Conservation (phyloP, 257 asterid species). For the Solanum verrucosum region DNA sequence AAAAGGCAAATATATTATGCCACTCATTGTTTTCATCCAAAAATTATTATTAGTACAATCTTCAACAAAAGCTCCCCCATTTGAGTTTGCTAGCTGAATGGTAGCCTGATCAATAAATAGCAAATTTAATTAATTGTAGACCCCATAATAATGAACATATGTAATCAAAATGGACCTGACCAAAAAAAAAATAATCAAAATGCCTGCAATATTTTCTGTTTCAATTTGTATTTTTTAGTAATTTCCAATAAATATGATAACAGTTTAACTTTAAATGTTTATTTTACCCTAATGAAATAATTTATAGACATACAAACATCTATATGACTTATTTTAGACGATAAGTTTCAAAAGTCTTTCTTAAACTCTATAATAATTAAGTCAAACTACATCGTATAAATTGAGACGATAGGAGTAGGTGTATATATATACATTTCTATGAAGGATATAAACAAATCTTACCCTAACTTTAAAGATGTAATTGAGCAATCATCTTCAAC, state of each 20-base stretch:
- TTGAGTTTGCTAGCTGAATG: slow-evolving; percentile 9
- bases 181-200: background rate
- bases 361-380: too few relatives aligned
- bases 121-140: background rate
- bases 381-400: too few relatives aligned
- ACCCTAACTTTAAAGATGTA: slow-evolving; percentile 35
- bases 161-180: background rate
- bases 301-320: background rate
- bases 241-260: too few relatives aligned
- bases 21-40: background rate
- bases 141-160: background rate
- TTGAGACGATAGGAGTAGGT: background rate
- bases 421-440: background rate
- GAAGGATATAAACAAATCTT: background rate
- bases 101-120: slow-evolving; percentile 1
- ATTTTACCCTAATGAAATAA: background rate
- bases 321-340: too few relatives aligned
- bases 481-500: slow-evolving; percentile 26
- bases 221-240: too few relatives aligned
- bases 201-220: background rate
- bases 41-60: background rate
- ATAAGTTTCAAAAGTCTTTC: too few relatives aligned
- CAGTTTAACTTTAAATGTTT: background rate
- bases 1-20: background rate
- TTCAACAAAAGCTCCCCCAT: background rate